Evolutionary conservation across 192 early-diverging fungal genomes (phyloP), one percentile per base, ranked within the genome.

Genomic region (Coemansia sp.): DNA sequence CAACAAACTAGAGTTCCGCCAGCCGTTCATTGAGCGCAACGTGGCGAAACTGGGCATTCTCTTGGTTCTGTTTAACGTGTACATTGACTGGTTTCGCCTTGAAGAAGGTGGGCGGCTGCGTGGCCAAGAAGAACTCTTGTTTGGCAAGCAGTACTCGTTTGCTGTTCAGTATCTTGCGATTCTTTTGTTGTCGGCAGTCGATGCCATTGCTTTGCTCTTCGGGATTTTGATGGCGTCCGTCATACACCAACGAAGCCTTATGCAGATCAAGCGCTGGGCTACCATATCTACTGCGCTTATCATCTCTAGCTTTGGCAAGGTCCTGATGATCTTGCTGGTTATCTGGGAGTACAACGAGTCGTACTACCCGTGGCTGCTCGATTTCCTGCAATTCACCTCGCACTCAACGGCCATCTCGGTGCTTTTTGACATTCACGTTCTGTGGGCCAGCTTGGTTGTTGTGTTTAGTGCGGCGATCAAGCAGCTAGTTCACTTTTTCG

Each of bases 61-160:
- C 8, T 71, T 96, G 39, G 83, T 94, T 21, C 73, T 96, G 13
- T 96, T 96, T 70, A 93, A 93, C 83, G 94, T 96, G 50, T 94
- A 94, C 70, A 91, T 94, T 59, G 93, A 94, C 69, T 96, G 93
- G 94, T 92, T 91, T 82, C 85, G 88, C n/a, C 65, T 96, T 11
- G 93, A 96, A 61, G 85, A 88, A 63, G 84, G 86, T 58, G 79
- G 79, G 7, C 79, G 84, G 24, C 69, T 74, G 46, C 70, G 79
- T 14, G 65, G 62, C 3, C 75, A 72, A 21, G 66, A 77, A 16
- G 82, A 90, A 61, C 74, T 84, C 23, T 55, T 79, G 51, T 91
- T 91, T 70, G 84, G 88, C 40, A 78, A 87, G 45, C 89, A 73
- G 81, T 86, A 59, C 46, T 87, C 34, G 70, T 87, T 79, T 80